Evolutionary conservation across 2,329 filamentous ascomycete genomes (phyloP).

Genomic region (Calonectria hawksworthii): DNA sequence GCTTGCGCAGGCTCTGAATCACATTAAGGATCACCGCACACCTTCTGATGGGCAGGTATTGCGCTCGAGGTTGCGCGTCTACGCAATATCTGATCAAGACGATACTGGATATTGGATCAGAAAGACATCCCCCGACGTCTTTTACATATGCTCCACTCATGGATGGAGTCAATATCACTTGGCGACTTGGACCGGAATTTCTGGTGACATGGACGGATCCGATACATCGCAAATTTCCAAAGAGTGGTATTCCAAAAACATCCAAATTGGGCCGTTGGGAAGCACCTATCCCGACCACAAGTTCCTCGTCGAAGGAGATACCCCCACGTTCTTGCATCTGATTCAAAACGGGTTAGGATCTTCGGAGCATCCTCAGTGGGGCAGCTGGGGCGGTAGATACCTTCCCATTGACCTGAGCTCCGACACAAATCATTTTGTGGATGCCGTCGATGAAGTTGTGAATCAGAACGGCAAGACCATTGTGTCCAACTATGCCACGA

Average conservation of each 20-base stretch:
- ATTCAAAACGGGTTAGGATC: conserved; percentile 49
- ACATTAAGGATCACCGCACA: conserved; percentile 44
- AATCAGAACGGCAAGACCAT: conserved; percentile 44
- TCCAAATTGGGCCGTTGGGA: conserved; percentile 62
- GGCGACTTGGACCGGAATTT: conserved; percentile 69
- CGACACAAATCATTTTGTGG: conserved; percentile 42
- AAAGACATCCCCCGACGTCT: conserved; percentile 63
- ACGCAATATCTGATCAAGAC: conserved; percentile 71
- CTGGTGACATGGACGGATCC: conserved; percentile 47
- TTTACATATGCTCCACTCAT: conserved; percentile 68
- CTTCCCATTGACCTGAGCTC: conserved; percentile 43
- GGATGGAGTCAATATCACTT: conserved; percentile 67
- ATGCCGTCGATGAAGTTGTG: conserved; percentile 45
- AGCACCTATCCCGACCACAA: conserved; percentile 58
- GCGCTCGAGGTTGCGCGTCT: conserved; percentile 60
- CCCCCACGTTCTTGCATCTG: conserved; percentile 62
- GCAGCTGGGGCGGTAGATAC: conserved; percentile 64
- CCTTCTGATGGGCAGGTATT: conserved; percentile 51
- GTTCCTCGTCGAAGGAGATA: conserved; percentile 65
- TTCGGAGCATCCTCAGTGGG: conserved; percentile 59
- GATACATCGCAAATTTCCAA: conserved; percentile 35
- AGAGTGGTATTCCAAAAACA: conserved; percentile 64
- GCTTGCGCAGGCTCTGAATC: conserved; percentile 61
- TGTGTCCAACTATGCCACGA: conserved; percentile 49
- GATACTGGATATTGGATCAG: conserved; percentile 69